phyloP scores from a whole-genome alignment of 2,329 filamentous ascomycete genomes.

The Aspergillus persii region DNA sequence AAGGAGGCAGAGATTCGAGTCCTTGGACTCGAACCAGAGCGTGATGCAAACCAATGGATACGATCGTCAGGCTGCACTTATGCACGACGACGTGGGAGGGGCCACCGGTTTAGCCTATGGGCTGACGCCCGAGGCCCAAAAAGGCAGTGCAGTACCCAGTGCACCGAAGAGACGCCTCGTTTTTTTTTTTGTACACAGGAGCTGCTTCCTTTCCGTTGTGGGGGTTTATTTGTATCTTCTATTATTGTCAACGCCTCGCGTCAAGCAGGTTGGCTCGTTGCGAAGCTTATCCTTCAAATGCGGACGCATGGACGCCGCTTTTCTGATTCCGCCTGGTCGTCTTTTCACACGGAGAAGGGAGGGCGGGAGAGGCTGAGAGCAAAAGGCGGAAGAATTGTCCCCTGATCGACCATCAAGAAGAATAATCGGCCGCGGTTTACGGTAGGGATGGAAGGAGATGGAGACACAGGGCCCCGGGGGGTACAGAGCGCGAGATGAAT shows the following conservation, averaged over 20 bases:
- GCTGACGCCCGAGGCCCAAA: slow-evolving; percentile 23
- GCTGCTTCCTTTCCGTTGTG: neutral
- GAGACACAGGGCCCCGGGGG: neutral
- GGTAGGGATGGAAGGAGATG: neutral
- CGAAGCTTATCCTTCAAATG: slow-evolving; percentile 9
- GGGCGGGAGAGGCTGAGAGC: neutral
- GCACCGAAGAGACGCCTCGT: slow-evolving; percentile 3
- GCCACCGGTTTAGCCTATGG: slow-evolving; percentile 23
- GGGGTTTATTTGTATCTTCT: too few relatives aligned
- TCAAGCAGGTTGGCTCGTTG: slow-evolving; percentile 7
- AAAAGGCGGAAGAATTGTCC: neutral
- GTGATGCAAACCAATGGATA: slow-evolving; percentile 16
- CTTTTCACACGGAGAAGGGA: neutral
- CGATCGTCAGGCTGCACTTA: slow-evolving; percentile 34
- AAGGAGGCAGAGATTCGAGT: slow-evolving; percentile 16
- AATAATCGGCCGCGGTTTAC: neutral
- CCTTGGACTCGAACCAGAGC: slow-evolving; percentile 8
- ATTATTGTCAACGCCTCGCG: neutral
- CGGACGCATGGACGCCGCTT: slow-evolving; percentile 1
- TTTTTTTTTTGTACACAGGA: neutral
- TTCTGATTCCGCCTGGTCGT: neutral
- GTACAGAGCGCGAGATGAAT: slow-evolving; percentile 4
- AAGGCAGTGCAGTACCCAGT: slow-evolving; percentile 17
- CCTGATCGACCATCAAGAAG: neutral
- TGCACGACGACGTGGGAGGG: slow-evolving; percentile 30